Conservation (phyloP, 768 basidiomycete species). For the Russula compacta region DNA sequence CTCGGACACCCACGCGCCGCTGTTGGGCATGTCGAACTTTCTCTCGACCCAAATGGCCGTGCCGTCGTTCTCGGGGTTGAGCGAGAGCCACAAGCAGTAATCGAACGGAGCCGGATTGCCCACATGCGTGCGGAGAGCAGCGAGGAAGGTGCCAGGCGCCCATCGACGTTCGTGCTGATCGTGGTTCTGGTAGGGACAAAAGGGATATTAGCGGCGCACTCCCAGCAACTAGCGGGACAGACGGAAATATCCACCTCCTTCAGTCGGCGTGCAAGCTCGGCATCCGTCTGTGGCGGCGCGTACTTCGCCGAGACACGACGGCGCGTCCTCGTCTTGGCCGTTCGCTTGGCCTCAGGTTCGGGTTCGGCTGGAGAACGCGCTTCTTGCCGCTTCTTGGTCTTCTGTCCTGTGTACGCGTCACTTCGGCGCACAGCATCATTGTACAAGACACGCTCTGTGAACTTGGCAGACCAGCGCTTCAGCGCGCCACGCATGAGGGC, state of each 20-base stretch:
- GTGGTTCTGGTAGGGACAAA: constrained; percentile 43
- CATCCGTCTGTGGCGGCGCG: constrained; percentile 48
- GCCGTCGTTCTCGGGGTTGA: constrained; percentile 61
- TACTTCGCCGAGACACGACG: constrained; percentile 36
- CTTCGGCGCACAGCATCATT: constrained; percentile 50
- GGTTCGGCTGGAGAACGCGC: constrained; percentile 7
- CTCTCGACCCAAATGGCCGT: constrained; percentile 75
- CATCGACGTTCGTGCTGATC: constrained; percentile 64
- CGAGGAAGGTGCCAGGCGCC: constrained; percentile 64
- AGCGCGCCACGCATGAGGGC: constrained; percentile 1
- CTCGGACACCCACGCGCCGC: constrained; percentile 55
- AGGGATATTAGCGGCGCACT: background rate
- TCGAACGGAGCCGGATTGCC: constrained; percentile 29
- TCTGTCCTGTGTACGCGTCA: constrained; percentile 49
- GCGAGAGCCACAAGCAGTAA: constrained; percentile 68
- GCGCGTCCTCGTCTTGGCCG: constrained; percentile 27
- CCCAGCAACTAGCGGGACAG: background rate
- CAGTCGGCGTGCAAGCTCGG: constrained; percentile 53
- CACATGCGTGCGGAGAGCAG: constrained; percentile 35
- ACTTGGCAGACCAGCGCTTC: constrained; percentile 10
- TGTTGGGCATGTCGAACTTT: constrained; percentile 62
- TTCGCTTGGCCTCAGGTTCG: constrained; percentile 18
- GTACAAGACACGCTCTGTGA: constrained; percentile 10
- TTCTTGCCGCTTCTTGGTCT: constrained; percentile 24
- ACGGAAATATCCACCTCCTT: constrained; percentile 45